These are phyloP conservation scores for Xylariomycetidae sp. DNA, from an alignment of 2,329 filamentous ascomycete genomes.

Conservation along the genomic window DNA sequence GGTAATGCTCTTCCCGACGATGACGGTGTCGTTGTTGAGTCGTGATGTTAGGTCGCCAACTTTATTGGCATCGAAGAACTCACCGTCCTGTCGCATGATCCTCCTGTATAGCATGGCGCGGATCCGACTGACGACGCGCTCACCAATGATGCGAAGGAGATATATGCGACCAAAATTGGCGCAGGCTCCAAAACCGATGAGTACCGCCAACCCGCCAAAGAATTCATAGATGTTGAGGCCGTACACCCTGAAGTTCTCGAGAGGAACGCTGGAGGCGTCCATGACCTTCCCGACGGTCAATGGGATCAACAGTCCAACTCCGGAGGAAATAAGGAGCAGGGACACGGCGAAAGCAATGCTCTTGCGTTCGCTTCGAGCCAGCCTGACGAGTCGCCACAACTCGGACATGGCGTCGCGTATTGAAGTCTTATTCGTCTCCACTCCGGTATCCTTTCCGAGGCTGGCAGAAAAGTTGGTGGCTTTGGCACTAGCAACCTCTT, in stretches of 20 bases:
- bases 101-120: conserved; percentile 85
- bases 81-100: conserved; percentile 95
- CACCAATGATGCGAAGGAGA: conserved; percentile 87
- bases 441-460: no score
- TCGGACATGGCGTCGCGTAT: no score
- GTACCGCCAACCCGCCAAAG: conserved; percentile 71
- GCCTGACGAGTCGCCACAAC: no score
- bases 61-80: conserved; percentile 97
- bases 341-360: no score
- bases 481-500: no score
- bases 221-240: conserved; percentile 83
- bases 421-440: no score
- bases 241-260: conserved; percentile 68
- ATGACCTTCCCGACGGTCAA: no score
- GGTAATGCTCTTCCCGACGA: conserved; percentile 97
- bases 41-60: conserved; percentile 95
- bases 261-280: no score
- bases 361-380: no score
- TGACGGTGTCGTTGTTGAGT: conserved; percentile 91
- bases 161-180: conserved; percentile 95
- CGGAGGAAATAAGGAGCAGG: no score
- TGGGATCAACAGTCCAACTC: no score
- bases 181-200: conserved; percentile 77
- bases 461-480: no score
- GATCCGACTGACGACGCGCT: conserved; percentile 86